Percentiles rank a stretch among this genome's conserved stretches.
These are phyloP conservation scores for Jimgerdemannia flammicorona DNA, from an alignment of 192 early-diverging fungal species.

Conservation along the genomic window DNA sequence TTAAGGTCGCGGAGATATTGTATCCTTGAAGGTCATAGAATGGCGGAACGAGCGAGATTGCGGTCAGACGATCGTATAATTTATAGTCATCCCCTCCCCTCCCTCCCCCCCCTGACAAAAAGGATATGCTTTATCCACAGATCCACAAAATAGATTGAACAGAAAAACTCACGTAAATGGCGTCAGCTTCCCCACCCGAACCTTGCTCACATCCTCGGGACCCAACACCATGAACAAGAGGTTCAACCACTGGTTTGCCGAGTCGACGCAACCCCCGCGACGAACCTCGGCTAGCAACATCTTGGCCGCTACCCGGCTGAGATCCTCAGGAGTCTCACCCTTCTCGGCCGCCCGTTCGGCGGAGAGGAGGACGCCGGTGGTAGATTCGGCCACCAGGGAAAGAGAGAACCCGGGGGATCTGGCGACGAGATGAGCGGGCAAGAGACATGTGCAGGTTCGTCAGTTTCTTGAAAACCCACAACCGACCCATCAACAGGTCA, in stretches of 20 bases:
- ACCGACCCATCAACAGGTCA: not conserved
- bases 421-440: not conserved
- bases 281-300: conserved; percentile 82
- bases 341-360: conserved; percentile 81
- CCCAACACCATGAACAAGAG: conserved; percentile 84
- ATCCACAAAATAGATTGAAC: not conserved
- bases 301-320: conserved; percentile 74
- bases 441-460: not conserved
- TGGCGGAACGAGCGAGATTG: not conserved
- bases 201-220: conserved; percentile 91
- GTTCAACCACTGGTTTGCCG: conserved; percentile 81
- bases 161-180: conserved; percentile 70
- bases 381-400: conserved; percentile 90
- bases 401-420: conserved; percentile 90
- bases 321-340: conserved; percentile 87
- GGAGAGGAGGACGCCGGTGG: conserved; percentile 75
- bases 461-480: not conserved
- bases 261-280: conserved; percentile 90
- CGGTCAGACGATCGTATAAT: not conserved
- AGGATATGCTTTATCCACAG: not conserved
- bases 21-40: conserved; percentile 47
- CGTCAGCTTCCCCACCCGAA: conserved; percentile 79
- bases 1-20: conserved; percentile 90
- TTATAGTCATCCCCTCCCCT: not conserved
- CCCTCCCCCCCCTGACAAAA: too few species aligned